Evolutionary conservation across 176 grass and related monocot species (phyloP).

Genomic region (Avena insularis): DNA sequence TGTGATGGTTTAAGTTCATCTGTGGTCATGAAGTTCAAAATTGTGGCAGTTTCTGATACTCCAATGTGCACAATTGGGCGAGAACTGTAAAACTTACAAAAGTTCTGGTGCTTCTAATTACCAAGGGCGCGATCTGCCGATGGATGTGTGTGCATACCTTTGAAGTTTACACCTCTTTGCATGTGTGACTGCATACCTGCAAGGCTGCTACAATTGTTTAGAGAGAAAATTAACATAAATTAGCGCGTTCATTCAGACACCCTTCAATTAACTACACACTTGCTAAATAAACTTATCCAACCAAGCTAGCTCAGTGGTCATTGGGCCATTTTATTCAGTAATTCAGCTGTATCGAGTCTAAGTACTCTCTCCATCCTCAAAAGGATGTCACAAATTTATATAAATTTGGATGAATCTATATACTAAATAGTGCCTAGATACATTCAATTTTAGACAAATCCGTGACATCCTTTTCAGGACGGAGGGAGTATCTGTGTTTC

Average conservation of each 20-base stretch:
- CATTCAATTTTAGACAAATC: no score
- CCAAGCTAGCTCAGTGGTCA: not conserved
- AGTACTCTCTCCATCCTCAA: not conserved
- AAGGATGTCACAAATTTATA: no score
- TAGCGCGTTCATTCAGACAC: not conserved
- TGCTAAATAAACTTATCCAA: not conserved
- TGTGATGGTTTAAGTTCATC: constrained; percentile 33
- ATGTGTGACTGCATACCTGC: not conserved
- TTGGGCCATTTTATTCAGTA: constrained; percentile 28
- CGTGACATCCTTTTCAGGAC: no score
- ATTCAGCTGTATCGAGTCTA: constrained; percentile 8
- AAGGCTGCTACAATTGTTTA: not conserved
- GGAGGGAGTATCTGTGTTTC: not conserved
- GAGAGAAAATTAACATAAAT: not conserved
- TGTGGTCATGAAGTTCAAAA: not conserved
- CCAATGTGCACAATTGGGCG: constrained; percentile 5
- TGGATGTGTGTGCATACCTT: not conserved
- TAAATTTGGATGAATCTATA: no score
- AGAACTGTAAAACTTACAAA: constrained; percentile 1
- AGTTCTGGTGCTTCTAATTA: not conserved
- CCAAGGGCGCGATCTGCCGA: not conserved
- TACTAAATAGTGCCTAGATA: no score
- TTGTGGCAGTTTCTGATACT: constrained; percentile 26
- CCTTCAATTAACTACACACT: not conserved
- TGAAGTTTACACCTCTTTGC: not conserved